phyloP scores from a whole-genome alignment of 2,329 filamentous ascomycete genomes.

The Orbilia quercus region DNA sequence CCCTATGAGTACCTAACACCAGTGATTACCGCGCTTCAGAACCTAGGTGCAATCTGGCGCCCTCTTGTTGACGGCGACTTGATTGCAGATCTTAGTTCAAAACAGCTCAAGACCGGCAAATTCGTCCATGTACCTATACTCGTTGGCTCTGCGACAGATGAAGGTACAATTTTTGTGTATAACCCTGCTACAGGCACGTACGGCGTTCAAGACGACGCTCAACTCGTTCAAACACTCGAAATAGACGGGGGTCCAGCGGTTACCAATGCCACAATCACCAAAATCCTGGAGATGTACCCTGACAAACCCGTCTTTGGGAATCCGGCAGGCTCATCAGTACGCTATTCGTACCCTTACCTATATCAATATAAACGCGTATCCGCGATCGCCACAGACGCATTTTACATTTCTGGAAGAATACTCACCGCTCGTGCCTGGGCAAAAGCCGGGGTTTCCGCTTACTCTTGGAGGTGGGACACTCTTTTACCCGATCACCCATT shows the following conservation, averaged over 20 bases:
- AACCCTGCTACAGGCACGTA: slow-evolving; percentile 70
- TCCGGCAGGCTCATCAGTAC: slow-evolving; percentile 6
- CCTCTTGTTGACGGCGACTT: slow-evolving; percentile 68
- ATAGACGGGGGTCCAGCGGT: slow-evolving; percentile 19
- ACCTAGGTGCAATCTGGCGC: slow-evolving; percentile 65
- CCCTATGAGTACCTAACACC: slow-evolving; percentile 70
- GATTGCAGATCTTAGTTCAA: slow-evolving; percentile 71
- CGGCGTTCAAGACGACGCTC: slow-evolving; percentile 15
- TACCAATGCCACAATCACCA: slow-evolving; percentile 4
- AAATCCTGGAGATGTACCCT: slow-evolving; percentile 14
- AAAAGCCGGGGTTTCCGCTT: slow-evolving; percentile 66
- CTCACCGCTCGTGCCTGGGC: slow-evolving; percentile 69
- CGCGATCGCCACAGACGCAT: slow-evolving; percentile 69
- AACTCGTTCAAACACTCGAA: slow-evolving; percentile 8
- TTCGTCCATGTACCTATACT: slow-evolving; percentile 75
- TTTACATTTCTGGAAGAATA: slow-evolving; percentile 70
- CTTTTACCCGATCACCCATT: slow-evolving; percentile 65
- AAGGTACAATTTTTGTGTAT: slow-evolving; percentile 75
- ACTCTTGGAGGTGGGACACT: slow-evolving; percentile 74
- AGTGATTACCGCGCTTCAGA: slow-evolving; percentile 66
- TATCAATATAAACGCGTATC: slow-evolving; percentile 68
- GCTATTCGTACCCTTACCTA: slow-evolving; percentile 60
- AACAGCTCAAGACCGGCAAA: slow-evolving; percentile 69
- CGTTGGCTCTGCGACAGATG: slow-evolving; percentile 73
- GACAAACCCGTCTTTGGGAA: slow-evolving; percentile 13